Evolutionary conservation across 2,329 filamentous ascomycete genomes (phyloP), one percentile per base, ranked within the genome.

Genomic region (Ciborinia camelliae): DNA sequence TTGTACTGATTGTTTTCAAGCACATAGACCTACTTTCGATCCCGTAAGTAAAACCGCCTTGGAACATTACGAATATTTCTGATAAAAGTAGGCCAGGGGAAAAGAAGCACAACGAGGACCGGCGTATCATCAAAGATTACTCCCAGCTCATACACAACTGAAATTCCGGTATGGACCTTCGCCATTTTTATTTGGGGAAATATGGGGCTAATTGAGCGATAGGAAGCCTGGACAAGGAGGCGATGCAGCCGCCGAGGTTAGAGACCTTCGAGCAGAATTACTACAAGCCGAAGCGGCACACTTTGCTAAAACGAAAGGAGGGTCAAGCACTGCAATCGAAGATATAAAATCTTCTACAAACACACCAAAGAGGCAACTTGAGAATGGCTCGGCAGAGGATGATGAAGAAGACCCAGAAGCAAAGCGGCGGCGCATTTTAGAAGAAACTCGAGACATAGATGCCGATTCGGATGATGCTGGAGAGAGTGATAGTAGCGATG

Each of bases 31-130:
- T 64, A 99, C 95, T 0, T 99, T 99, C 76, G 95, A 99, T 77
- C 95, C 95, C 70, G 91, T 93, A 84, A 69, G 82, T 71, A 62
- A 14, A 52, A 23, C 41, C 23, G 32, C n/a, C 12, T 55, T 41
- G 8, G 8, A 54, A 54, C 4, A 35, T 20, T 41, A 50, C 23
- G 12, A 50, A 32, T 14, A 35, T 41, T 28, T 60, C 69, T 71
- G 15, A 71, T 59, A 41, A n/a, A 41, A 67, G 64, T 69, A 92
- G 90, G 93, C 94, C 50, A 87, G 89, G 76, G 95, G 95, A 76
- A 97, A 97, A 82, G 95, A 99, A 79, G 92, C 93, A 73, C 89
- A 92, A 66, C 90, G 92, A 73, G 95, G 95, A 55, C 91, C 92
- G 58, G 94, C 92, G 72, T 98, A 97, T 81, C 95, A 99, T 76